Conservation (phyloP, 2,329 filamentous ascomycete genomes). For the Nigrograna mackinnonii region DNA sequence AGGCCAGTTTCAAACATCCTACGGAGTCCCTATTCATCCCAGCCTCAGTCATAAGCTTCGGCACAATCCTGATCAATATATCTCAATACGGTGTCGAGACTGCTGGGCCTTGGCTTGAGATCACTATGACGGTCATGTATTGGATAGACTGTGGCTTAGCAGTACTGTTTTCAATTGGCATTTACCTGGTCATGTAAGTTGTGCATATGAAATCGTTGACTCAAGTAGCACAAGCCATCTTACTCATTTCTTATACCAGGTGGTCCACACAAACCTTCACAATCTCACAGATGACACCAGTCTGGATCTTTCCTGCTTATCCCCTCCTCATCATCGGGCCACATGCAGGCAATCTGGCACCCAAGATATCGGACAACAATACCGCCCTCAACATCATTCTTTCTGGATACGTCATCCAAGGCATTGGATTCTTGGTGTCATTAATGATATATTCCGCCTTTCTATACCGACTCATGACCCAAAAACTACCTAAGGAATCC, state of each 20-base stretch:
- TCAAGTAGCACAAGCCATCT: no score
- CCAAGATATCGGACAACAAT: slow-evolving; percentile 44
- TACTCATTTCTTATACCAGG: slow-evolving; percentile 42
- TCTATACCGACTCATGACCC: slow-evolving; percentile 85
- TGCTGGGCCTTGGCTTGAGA: slow-evolving; percentile 60
- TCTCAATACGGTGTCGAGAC: slow-evolving; percentile 70
- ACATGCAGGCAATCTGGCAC: slow-evolving; percentile 65
- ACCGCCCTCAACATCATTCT: slow-evolving; percentile 60
- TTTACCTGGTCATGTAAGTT: slow-evolving; percentile 74
- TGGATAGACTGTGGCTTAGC: slow-evolving; percentile 75
- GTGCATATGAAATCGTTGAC: no score
- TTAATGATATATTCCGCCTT: slow-evolving; percentile 86
- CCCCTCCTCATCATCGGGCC: slow-evolving; percentile 77
- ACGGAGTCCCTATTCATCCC: slow-evolving; percentile 80
- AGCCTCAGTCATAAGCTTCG: slow-evolving; percentile 68
- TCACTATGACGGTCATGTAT: slow-evolving; percentile 68
- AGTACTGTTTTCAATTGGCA: slow-evolving; percentile 67
- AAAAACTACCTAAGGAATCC: slow-evolving; percentile 77
- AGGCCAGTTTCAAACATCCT: slow-evolving; percentile 72
- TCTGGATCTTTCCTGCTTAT: slow-evolving; percentile 88
- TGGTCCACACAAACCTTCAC: slow-evolving; percentile 70
- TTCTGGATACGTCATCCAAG: slow-evolving; percentile 63
- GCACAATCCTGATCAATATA: slow-evolving; percentile 66
- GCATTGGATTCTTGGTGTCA: slow-evolving; percentile 66
- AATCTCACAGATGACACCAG: slow-evolving; percentile 82